phyloP scores from a whole-genome alignment of 495 filamentous ascomycete species.

The Achaetomiella virescens region DNA sequence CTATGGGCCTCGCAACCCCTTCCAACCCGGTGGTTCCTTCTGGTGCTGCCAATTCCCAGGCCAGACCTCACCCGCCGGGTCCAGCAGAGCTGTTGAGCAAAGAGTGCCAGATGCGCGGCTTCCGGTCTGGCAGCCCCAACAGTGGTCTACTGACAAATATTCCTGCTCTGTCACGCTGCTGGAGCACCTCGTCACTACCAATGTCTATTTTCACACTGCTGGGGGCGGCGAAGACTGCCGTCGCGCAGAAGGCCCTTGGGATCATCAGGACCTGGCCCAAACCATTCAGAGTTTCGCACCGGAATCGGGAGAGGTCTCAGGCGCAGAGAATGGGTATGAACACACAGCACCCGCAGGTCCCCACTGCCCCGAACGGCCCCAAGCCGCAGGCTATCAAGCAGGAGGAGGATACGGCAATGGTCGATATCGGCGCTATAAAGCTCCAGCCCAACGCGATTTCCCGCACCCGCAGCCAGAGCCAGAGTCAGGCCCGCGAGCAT shows the following conservation, averaged over 20 bases:
- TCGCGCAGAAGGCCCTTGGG: conserved; percentile 12
- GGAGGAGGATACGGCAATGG: neutral
- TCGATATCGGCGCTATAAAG: neutral
- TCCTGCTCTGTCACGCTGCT: conserved; percentile 10
- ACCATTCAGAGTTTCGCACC: too few species aligned
- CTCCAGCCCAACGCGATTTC: neutral
- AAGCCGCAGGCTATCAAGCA: neutral
- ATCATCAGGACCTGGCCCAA: neutral
- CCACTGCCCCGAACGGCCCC: neutral
- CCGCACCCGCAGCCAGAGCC: too few species aligned
- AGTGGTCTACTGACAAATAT: neutral
- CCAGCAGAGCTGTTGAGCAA: conserved; percentile 1
- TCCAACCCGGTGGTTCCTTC: neutral
- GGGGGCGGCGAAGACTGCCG: neutral
- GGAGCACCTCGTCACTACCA: neutral
- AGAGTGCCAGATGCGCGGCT: conserved; percentile 28
- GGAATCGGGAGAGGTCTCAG: too few species aligned
- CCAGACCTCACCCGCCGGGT: too few species aligned
- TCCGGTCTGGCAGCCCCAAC: conserved; percentile 12
- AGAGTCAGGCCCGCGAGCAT: neutral
- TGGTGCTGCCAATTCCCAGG: too few species aligned
- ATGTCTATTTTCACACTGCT: neutral
- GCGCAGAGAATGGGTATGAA: too few species aligned
- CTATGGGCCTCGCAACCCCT: too few species aligned
- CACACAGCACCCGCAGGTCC: too few species aligned